Evolutionary conservation across 2,329 filamentous ascomycete species (phyloP), one percentile per base, ranked within the genome.

Genomic region (Diaporthe citri): DNA sequence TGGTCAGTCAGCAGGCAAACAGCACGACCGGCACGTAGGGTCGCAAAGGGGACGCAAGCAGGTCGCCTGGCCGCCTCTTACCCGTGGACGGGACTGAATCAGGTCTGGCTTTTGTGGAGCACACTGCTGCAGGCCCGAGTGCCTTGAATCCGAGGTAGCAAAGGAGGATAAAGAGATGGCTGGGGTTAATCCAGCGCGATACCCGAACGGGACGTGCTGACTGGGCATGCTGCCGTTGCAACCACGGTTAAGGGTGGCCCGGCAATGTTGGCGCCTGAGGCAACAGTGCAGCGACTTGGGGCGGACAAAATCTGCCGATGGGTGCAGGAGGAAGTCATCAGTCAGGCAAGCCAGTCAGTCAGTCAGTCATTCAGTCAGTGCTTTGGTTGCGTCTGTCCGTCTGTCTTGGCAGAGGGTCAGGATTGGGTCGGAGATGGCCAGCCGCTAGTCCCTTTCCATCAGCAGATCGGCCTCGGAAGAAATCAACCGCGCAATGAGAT

Each of bases 231-330:
- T 31, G 31, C 22, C 17, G 52, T 57, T 74, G 52, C 60, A 57
- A 51, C 51, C 36, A 74, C 39, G 66, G 25, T 17, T 66, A 12
- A 41, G 60, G 59, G 55, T 55, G 60, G 39, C 20, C 3, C 12
- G 22, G 6, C 4, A 43, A 17, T 3, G 13, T 62, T 28, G 10
- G 5, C 34, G 56, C 70, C 70, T 72, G 43, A 72, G 70, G 70
- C 57, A 31, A 4, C 31, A 71, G 48, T 39, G 13, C 20, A 13
- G 28, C 43, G 52, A 22, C 57, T 73, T 22, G 67, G 71, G 20
- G 71, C 77, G 64, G 62, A 60, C 41, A 43, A 34, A 51, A 60
- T 60, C 60, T 69, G 60, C 71, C 71, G 71, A 69, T 57, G 59
- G 28, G 22, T 48, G 59, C 59, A 43, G 51, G 39, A 69, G 10